Percentiles rank a stretch among this genome's conserved stretches.
Conservation (phyloP, 768 basidiomycete species). For the Cubamyces lactineus region DNA sequence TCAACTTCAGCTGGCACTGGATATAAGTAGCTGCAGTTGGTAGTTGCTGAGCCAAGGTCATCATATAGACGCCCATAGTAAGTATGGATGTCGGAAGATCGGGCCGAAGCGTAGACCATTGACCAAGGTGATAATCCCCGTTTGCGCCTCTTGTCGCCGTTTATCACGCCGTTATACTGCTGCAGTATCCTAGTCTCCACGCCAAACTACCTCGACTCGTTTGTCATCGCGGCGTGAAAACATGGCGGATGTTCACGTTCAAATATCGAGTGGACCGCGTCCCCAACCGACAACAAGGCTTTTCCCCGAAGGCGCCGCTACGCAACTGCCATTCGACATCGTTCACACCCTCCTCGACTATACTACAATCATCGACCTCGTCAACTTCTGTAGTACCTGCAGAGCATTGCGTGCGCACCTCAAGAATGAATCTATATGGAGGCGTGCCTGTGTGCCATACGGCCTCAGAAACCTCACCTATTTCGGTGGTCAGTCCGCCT, state of each 20-base stretch:
- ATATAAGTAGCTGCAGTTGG: too few relatives aligned
- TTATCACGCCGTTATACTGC: too few relatives aligned
- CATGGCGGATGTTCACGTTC: not conserved
- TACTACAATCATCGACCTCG: constrained; percentile 11
- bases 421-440: constrained; percentile 23
- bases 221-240: too few relatives aligned
- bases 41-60: too few relatives aligned
- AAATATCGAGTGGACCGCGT: not conserved
- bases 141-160: too few relatives aligned
- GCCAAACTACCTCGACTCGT: too few relatives aligned
- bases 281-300: not conserved
- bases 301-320: not conserved
- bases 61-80: too few relatives aligned
- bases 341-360: constrained; percentile 15
- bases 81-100: too few relatives aligned
- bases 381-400: constrained; percentile 24
- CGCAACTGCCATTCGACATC: constrained; percentile 23
- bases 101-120: too few relatives aligned
- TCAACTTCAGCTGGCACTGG: too few relatives aligned
- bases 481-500: constrained; percentile 16
- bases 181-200: too few relatives aligned
- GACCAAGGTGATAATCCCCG: too few relatives aligned
- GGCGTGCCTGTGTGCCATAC: constrained; percentile 13
- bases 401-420: constrained; percentile 6
- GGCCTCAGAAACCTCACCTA: constrained; percentile 16